Evolutionary conservation across 2,329 filamentous ascomycete species (phyloP).

Genomic region (Xylariaceae sp.): DNA sequence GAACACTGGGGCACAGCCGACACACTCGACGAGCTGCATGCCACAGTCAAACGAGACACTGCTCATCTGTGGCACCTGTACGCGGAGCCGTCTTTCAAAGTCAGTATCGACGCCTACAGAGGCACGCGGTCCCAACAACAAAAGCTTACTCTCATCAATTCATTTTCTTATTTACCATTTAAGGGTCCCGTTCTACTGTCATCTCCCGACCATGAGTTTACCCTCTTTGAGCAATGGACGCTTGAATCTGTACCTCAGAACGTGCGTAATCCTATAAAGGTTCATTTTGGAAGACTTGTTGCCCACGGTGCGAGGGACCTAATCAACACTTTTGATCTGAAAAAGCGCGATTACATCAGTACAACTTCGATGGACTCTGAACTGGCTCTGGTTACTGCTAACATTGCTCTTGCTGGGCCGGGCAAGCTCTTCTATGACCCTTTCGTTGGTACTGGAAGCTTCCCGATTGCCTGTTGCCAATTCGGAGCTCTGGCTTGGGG

Average conservation of each 20-base stretch:
- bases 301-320: constrained; percentile 70
- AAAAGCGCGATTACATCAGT: constrained; percentile 91
- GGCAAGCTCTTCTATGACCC: constrained; percentile 93
- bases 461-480: constrained; percentile 86
- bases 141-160: constrained; percentile 79
- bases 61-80: constrained; percentile 71
- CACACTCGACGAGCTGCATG: constrained; percentile 72
- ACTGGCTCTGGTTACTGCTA: constrained; percentile 87
- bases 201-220: constrained; percentile 75
- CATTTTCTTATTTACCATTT: constrained; percentile 79
- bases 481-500: constrained; percentile 86
- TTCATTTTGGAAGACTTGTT: constrained; percentile 77
- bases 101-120: constrained; percentile 82
- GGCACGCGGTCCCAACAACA: constrained; percentile 68
- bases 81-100: constrained; percentile 74
- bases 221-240: constrained; percentile 82
- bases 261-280: constrained; percentile 59
- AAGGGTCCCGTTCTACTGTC: constrained; percentile 79
- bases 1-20: constrained; percentile 83
- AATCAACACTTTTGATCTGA: constrained; percentile 80
- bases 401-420: constrained; percentile 80
- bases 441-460: constrained; percentile 93
- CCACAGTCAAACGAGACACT: constrained; percentile 64
- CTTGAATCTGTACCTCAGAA: constrained; percentile 56
- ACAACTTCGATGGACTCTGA: constrained; percentile 98